Evolutionary conservation across 768 basidiomycete genomes (phyloP), one percentile per base, ranked within the genome.

Genomic region (Scleroderma citrinum): DNA sequence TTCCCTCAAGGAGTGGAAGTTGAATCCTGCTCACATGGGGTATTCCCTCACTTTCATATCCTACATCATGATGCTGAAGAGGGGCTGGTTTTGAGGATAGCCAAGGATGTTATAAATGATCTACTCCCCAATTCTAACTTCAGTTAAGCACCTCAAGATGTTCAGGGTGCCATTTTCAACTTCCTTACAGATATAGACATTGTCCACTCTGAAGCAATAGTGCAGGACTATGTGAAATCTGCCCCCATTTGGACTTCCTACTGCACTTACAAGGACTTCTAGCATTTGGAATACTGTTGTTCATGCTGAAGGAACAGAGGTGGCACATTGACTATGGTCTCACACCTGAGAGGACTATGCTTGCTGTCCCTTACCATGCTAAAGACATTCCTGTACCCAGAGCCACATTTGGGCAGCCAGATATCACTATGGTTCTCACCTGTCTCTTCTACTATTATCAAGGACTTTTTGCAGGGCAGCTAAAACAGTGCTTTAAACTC

Each of bases 251-350:
- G 65, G 59, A 14, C 36, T 2, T 55, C 56, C 44, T 71, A 5
- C 48, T 71, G 7, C 50, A 69, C 3, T 40, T 71, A 6, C 71
- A 71, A 4, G 70, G 70, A 6, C 58, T 71, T 17, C 45, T 71
- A 17, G 57, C 62, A 6, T 53, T 53, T 0, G 71, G 66, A 0
- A 66, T 71, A 16, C 54, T 71, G 2, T 30, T 62, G n/a, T 62
- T 62, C 36, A 60, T 55, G 5, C 51, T 71, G 23, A 59, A 40
- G 31, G 68, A 71, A 3, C 68, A 64, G 23, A 58, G 71, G 17
- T 71, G 69, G 69, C 47, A 69, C 3, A 70, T 73, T 7, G 68
- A 71, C 45, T 73, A 67, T 55, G 69, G 69, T 5, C 65, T 67
- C 14, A 49, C 68, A 31, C 60, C 49, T 5, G 3, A 31, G 17